Base-by-base conservation (phyloP, 306 rosid genomes). In the Vigna trinervia region DNA sequence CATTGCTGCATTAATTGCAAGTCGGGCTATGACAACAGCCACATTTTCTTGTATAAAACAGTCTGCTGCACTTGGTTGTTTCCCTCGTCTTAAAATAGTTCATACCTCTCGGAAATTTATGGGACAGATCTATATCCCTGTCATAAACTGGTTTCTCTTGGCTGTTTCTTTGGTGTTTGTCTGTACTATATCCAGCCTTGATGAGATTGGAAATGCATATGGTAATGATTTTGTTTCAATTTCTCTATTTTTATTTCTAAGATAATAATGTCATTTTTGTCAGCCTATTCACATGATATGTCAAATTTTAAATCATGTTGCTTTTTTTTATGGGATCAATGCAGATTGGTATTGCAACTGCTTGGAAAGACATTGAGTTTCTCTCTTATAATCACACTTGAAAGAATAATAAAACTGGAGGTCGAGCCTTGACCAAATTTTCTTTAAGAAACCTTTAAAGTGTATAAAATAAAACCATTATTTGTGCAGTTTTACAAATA, bases 101-200 rank as follows among this genome's bases (percentile, higher is more conserved):
- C 98, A 96, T 60, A 96, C 98, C 45, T 96, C 99, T 74, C 89
- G 98, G 84, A 96, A 96, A 75, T 96, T 96, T 75, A 96, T 96
- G 99, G 99, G 99, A 85, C 99, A 96, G 84, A 96, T 96, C 78
- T 96, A 96, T 81, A 96, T 96, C 68, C 99, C 98, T 48, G 92
- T 92, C 79, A 88, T 96, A 69, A 96, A 96, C 78, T 96, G 99
- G 99, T 96, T 92, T 88, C 85, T 96, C 70, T 85, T 96, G 93
- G 96, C 87, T 41, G 92, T 91, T 86, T 91, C 90, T 70, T 84
- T 96, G 82, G 90, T 89, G 59, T 81, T 95, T 23, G 87, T 96
- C 83, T 90, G 88, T 86, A 19, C 90, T 81, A 91, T 96, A 81
- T 86, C 98, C 84, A 92, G 78, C 89, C 56, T 92, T 63, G 88